Evolutionary conservation across 495 filamentous ascomycete species (phyloP), one percentile per base, ranked within the genome.

Genomic region (Penicillium parvum): DNA sequence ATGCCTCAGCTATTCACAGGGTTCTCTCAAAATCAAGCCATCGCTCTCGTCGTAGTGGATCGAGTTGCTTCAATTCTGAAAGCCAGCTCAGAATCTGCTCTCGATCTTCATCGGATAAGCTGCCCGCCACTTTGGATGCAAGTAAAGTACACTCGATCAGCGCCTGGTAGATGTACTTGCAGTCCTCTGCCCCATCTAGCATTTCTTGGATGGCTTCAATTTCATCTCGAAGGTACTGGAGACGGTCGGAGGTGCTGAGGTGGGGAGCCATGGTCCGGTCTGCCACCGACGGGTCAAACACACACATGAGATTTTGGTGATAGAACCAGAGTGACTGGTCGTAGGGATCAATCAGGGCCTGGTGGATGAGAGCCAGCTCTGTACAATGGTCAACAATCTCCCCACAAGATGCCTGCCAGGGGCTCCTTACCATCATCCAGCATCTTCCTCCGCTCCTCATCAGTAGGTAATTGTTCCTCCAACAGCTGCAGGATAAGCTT

Each of bases 321-420:
- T 97, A 99, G 62, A 90, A 95, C 94, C 94, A 99, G 10, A 96
- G 68, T 7, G 87, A 90, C 53, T 96, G 90, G 58, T 96, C 89
- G 45, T 89, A 84, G 5, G 90, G 86, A 50, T 94, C 91, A 11
- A 88, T 89, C 29, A 96, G 76, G 0, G 85, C 90, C 36, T 80
- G 73, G 40, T 83, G 77, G 22, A 95, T 83, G 17, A 88, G 68
- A 28, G 68, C 68, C 43, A 97, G 69, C 62, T 98, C 86, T 82
- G 36, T 53, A n/a, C 28, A 1, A 15, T 14, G 9, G 8, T 30
- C 12, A 14, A 30, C 12, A 14, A 30, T 6, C 5, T 2, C 7
- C 12, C 16, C 28, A 15, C 3, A 6, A 15, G 8, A 14, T 30
- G 4, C 3, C 5, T 5, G 8, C 16, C 8, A n/a, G 16, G 28